Evolutionary conservation across 352 stramenopile genomes (phyloP).

Genomic region (Pythium grandisporangium): DNA sequence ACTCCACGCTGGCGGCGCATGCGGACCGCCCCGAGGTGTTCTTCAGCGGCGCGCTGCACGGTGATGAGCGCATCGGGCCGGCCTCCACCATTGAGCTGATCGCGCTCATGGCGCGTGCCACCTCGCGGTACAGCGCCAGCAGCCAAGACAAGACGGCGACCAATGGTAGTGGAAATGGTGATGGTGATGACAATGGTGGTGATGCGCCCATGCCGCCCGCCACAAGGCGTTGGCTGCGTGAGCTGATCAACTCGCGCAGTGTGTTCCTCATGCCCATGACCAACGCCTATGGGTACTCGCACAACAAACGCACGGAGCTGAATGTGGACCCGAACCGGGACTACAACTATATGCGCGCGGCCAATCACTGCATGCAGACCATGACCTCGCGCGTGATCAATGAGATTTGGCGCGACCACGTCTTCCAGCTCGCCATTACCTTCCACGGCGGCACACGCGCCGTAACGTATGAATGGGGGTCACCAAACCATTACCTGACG

Average conservation of each 20-base stretch:
- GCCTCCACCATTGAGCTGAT: constrained; percentile 87
- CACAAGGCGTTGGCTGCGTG: constrained; percentile 54
- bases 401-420: constrained; percentile 94
- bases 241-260: constrained; percentile 84
- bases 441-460: constrained; percentile 97
- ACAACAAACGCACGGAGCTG: constrained; percentile 76
- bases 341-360: constrained; percentile 93
- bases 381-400: constrained; percentile 95
- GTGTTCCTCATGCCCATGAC: constrained; percentile 87
- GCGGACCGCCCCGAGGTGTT: constrained; percentile 90
- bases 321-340: constrained; percentile 96
- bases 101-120: constrained; percentile 72
- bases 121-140: constrained; percentile 22
- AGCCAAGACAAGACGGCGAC: constrained; percentile 3
- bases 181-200: background rate
- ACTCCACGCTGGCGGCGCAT: constrained; percentile 64
- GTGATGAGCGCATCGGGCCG: constrained; percentile 92
- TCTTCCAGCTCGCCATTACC: constrained; percentile 96
- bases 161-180: too few species aligned
- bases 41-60: constrained; percentile 94
- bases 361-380: constrained; percentile 89
- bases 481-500: constrained; percentile 76
- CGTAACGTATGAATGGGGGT: constrained; percentile 98
- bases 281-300: constrained; percentile 92
- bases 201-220: constrained; percentile 8